Conservation (phyloP, 352 stramenopile species). For the Phytopythium boreale region DNA sequence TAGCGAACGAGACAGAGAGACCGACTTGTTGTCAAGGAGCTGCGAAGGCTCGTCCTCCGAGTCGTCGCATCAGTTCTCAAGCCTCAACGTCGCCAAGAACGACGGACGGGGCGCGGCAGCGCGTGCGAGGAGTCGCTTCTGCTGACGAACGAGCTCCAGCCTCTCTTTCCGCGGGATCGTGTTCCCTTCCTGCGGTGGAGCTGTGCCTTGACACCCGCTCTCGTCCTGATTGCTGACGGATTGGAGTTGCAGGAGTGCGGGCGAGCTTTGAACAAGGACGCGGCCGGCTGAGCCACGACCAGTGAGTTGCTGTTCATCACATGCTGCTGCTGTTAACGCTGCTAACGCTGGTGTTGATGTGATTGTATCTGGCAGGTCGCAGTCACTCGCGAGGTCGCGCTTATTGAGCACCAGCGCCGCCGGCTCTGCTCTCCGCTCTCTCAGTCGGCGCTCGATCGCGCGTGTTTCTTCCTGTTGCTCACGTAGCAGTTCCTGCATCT, state of each 20-base stretch:
- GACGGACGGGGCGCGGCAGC: conserved; percentile 16
- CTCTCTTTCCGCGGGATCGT: conserved; percentile 8
- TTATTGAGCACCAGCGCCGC: neutral
- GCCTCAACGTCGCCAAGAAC: conserved; percentile 27
- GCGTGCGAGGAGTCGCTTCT: conserved; percentile 15
- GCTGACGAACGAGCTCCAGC: conserved; percentile 16
- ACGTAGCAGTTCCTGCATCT: conserved; percentile 2
- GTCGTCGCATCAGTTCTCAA: conserved; percentile 10
- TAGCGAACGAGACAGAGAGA: neutral
- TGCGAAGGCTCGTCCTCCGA: neutral
- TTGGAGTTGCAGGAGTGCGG: neutral
- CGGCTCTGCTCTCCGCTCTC: neutral
- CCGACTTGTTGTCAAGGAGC: neutral
- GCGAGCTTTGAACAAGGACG: neutral
- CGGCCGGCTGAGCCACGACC: neutral
- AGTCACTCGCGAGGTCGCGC: neutral
- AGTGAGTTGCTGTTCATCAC: neutral
- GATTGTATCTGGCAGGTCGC: neutral
- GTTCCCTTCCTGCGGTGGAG: neutral
- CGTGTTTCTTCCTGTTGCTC: conserved; percentile 1
- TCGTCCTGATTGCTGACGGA: neutral
- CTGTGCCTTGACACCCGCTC: neutral
- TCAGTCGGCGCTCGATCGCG: neutral
- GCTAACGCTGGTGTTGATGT: too few relatives aligned
- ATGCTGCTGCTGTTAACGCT: neutral